Percentiles rank a stretch among this genome's conserved stretches.
Evolutionary conservation across 2,329 filamentous ascomycete genomes (phyloP).

Genomic region (Aspergillus ibericus): DNA sequence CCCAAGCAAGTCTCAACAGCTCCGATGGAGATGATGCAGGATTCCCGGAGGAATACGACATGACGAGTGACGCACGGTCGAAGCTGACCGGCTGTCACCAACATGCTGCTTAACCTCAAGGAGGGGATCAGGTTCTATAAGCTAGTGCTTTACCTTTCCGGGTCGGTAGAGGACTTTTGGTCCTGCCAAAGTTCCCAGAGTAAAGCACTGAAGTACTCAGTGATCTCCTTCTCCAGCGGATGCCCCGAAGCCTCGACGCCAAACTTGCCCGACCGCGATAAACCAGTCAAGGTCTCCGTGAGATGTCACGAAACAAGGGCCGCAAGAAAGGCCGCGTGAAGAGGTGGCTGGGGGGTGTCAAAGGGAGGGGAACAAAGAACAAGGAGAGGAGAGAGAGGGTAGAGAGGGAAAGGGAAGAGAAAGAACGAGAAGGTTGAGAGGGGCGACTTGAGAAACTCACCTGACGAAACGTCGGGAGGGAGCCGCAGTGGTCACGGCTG

Average conservation of each 20-base stretch:
- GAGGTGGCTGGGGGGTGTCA: constrained; percentile 5
- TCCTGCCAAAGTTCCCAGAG: constrained; percentile 22
- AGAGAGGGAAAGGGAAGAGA: constrained; percentile 12
- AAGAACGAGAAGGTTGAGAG: constrained; percentile 12
- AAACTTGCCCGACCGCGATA: constrained; percentile 38
- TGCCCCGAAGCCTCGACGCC: constrained; percentile 29
- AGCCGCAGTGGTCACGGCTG: constrained; percentile 20
- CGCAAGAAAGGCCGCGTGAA: constrained; percentile 28
- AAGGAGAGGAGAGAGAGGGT: constrained; percentile 16
- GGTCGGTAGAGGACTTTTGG: constrained; percentile 12
- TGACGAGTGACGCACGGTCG: constrained; percentile 17
- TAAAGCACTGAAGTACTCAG: constrained; percentile 11
- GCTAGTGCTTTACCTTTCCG: constrained; percentile 41
- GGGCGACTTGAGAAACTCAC: constrained; percentile 17
- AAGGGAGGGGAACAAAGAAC: constrained; percentile 7
- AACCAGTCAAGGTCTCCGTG: constrained; percentile 45
- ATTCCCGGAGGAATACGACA: constrained; percentile 8
- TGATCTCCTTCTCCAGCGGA: constrained; percentile 13
- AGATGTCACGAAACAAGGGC: constrained; percentile 37
- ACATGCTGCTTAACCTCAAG: constrained; percentile 15
- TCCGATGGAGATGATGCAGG: constrained; percentile 11
- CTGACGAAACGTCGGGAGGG: constrained; percentile 16
- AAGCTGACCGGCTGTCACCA: constrained; percentile 11
- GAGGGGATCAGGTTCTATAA: constrained; percentile 22
- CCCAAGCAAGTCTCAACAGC: constrained; percentile 16